Base-by-base conservation (phyloP, 768 basidiomycete species). In the Amanita rubescens region DNA sequence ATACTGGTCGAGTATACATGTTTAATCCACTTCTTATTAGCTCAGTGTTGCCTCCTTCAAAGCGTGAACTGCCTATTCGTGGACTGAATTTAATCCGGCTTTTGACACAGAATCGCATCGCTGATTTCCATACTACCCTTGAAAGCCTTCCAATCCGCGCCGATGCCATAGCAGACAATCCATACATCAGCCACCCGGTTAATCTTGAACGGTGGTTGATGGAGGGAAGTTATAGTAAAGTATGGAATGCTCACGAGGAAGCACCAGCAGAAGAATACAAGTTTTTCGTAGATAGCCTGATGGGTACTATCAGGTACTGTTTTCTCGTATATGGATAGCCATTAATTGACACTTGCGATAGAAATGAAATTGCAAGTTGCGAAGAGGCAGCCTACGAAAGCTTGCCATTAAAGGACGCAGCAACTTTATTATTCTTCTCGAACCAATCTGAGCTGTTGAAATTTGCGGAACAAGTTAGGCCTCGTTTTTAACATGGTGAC, bases 221-320 rank as follows among this genome's bases (percentile, higher is more conserved):
- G 95, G 95, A 98, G 67, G 95, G 95, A 35, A 89, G 88, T 62
- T 99, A 98, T 68, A 92, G 90, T 70, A 95, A 95, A 67, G 95
- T 97, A 10, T 99, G 94, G 90, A 84, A 89, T 62, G 94, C 94
- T 34, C 81, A 94, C 59, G 90, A 90, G 58, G 85, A 93, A 61
- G 90, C 94, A 1, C 93, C 94, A 1, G 82, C 89, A 34, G 90
- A 93, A 58, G 95, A 98, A 65, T 96, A 96, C 75, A 90, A 87
- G 60, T 90, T 90, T 73, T 92, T 97, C 61, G 82, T 96, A 9
- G 90, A 94, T 63, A 89, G 89, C 60, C 73, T 96, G 62, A 91
- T 96, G 86, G 87, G 86, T 14, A 97, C 94, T 3, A 94, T 97
- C 60, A 75, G 94, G 94, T 93, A 57, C 49, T 76, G 67, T 14